Base-by-base conservation (phyloP, 2,329 filamentous ascomycete genomes). In the Grosmannia serpens region DNA sequence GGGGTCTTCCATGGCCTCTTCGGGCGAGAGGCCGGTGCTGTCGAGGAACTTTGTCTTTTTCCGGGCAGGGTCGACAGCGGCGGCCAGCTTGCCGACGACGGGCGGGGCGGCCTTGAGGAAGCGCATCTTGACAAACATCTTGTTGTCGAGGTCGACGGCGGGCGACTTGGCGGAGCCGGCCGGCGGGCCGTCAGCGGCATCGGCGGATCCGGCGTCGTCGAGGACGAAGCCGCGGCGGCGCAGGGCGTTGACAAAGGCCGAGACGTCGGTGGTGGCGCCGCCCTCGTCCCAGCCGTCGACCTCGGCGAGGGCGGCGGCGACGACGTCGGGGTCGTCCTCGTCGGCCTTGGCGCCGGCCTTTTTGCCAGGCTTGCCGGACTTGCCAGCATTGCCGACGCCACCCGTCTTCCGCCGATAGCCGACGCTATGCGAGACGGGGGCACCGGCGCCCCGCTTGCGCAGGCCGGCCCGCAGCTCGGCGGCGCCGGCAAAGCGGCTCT, bases 71-170 rank as follows among this genome's bases (percentile, higher is more conserved):
- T 24, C 62, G 68, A 63, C 75, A 71, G 68, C 57, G 4, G 57
- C 47, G 2, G 58, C 57, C 27, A 51, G 83, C 75, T 95, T 95
- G 27, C 91, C 91, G 69, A 84, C 86, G 2, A 79, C 79, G 0
- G 91, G 87, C 51, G 83, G 75, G 24, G 83, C 84, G n/a, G 81
- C 84, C 75, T 97, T 99, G 66, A 91, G 77, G 72, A 99, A 99
- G 66, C 87, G 84, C 90, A 99, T 92, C 74, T 87, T 89, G 65
- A 97, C 92, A 75, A 99, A 99, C 94, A 99, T 99, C 75, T 88
- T 95, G 74, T 99, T 99, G 58, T 81, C 82, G 67, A 95, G 75
- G 74, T 99, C 91, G 11, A 95, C 79, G 0, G 86, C 82, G 9
- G 61, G 58, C 13, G 60, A 47, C 57, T 62, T 61, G 55, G 50